Percentiles rank a stretch among this genome's conserved stretches.
Conservation (phyloP, 352 stramenopile genomes). For the Globisporangium viniferum region DNA sequence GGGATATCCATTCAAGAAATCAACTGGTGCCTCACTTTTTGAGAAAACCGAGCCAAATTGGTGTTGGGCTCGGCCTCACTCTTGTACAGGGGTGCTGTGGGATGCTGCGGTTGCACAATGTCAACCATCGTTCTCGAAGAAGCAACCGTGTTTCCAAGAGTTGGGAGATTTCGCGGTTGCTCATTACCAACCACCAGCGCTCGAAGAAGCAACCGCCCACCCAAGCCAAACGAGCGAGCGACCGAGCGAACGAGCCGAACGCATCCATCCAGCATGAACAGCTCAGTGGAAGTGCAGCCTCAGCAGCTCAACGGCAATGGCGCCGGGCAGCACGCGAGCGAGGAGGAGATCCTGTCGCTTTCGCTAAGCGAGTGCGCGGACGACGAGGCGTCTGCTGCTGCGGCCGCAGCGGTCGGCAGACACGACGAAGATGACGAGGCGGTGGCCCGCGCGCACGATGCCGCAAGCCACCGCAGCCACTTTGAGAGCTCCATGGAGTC, state of each 20-base stretch:
- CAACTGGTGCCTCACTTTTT: too few species aligned
- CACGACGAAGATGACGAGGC: slow-evolving; percentile 1
- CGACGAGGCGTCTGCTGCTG: slow-evolving; percentile 1
- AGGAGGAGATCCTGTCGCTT: slow-evolving; percentile 41
- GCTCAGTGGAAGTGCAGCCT: background rate
- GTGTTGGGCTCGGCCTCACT: too few species aligned
- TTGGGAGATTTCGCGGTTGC: slow-evolving; percentile 1
- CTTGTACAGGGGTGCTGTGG: too few species aligned
- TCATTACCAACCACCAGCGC: slow-evolving; percentile 4
- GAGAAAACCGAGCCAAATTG: too few species aligned
- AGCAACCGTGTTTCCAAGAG: background rate
- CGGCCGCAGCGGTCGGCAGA: background rate
- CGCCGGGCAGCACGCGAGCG: slow-evolving; percentile 8
- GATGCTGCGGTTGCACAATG: background rate
- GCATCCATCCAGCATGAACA: background rate
- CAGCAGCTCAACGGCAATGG: slow-evolving; percentile 2
- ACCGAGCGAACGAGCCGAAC: background rate
- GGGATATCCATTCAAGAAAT: too few species aligned
- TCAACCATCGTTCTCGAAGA: background rate
- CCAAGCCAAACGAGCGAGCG: background rate
- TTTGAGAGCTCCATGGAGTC: slow-evolving; percentile 24
- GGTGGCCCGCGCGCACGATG: background rate
- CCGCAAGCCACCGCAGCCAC: slow-evolving; percentile 4
- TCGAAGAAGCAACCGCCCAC: slow-evolving; percentile 14
- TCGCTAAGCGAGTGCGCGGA: slow-evolving; percentile 36